Base-by-base conservation (phyloP, 768 basidiomycete species). In the Suillus plorans region DNA sequence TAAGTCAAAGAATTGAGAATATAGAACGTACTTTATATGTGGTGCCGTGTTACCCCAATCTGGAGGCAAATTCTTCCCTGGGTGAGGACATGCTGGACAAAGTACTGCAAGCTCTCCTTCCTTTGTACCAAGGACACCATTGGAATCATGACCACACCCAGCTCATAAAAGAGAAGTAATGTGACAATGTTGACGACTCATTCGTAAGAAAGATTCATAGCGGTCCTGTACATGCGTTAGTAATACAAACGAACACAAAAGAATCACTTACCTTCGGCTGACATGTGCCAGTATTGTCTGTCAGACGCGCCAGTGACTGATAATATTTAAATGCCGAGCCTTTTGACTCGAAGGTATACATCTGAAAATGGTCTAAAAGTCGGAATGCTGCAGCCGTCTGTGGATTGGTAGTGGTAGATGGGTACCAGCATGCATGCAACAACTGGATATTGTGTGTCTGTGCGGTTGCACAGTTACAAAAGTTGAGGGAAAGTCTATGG, bases 341-440 rank as follows among this genome's bases (percentile, higher is more conserved):
- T 63, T 78, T 77, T 0, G 70, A 74, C 37, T 69, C 70, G 49
- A 76, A 77, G 2, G 70, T 69, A 0, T 77, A 69, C 0, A 74
- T 58, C 36, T 76, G 69, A 52, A 74, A 76, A 10, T 47, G 56
- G 5, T 74, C 61, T 1, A 79, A 68, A 7, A 74, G 57, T 0
- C 36, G 28, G 50, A 78, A 71, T 3, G 74, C 73, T 6, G 76
- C 73, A 10, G 70, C 72, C 0, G 74, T 72, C 50, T 69, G 69
- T 1, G 74, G 76, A 7, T 65, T 25, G 12, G 55, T 63, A 12
- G 66, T 58, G 0, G 76, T 69, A 2, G 68, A 47, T 9, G 68
- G 65, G 49, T 67, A 64, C 63, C n/a, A 62, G 5, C 69, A 25
- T 5, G 63, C 55, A 7, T 37, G 65, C 12, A 68, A 56, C 0